phyloP scores from a whole-genome alignment of 805 yeast genomes.

The Kazachstania martiniae region DNA sequence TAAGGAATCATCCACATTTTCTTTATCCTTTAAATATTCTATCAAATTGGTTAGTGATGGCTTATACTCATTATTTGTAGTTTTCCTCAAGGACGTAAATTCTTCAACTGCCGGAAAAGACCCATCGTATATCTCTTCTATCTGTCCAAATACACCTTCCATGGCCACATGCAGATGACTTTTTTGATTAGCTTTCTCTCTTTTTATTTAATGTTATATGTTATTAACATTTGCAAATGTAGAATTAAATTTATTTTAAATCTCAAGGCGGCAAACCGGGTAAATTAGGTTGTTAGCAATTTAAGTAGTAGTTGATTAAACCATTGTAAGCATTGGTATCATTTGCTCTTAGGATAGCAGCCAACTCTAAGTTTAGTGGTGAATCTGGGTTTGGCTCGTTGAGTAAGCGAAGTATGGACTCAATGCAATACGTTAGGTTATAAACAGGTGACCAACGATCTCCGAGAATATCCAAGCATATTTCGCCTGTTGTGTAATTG shows the following conservation, averaged over 20 bases:
- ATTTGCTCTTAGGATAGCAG: conserved; percentile 43
- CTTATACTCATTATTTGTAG: conserved; percentile 1
- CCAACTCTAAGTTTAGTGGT: conserved; percentile 61
- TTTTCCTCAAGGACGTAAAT: too few relatives aligned
- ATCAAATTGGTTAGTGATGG: conserved; percentile 4
- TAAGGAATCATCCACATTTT: not conserved
- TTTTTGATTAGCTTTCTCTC: too few relatives aligned
- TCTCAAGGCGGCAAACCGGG: too few relatives aligned
- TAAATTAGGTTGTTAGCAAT: too few relatives aligned
- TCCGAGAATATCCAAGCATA: conserved; percentile 57
- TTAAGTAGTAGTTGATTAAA: conserved; percentile 31
- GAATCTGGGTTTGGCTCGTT: conserved; percentile 62
- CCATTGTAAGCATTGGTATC: conserved; percentile 35
- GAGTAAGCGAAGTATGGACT: conserved; percentile 47
- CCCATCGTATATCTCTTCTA: too few relatives aligned
- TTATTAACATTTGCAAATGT: too few relatives aligned
- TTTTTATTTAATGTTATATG: too few relatives aligned
- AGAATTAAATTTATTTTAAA: too few relatives aligned
- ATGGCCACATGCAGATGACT: too few relatives aligned
- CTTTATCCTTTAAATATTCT: not conserved
- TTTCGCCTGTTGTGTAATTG: conserved; percentile 48
- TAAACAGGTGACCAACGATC: conserved; percentile 64
- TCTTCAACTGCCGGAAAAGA: too few relatives aligned
- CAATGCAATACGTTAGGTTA: conserved; percentile 44
- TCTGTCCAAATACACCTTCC: too few relatives aligned